Percentiles rank a stretch among this genome's conserved stretches.
These are phyloP conservation scores for Zoysia japonica DNA, from an alignment of 176 grass and related monocot genomes.

Conservation along the genomic window DNA sequence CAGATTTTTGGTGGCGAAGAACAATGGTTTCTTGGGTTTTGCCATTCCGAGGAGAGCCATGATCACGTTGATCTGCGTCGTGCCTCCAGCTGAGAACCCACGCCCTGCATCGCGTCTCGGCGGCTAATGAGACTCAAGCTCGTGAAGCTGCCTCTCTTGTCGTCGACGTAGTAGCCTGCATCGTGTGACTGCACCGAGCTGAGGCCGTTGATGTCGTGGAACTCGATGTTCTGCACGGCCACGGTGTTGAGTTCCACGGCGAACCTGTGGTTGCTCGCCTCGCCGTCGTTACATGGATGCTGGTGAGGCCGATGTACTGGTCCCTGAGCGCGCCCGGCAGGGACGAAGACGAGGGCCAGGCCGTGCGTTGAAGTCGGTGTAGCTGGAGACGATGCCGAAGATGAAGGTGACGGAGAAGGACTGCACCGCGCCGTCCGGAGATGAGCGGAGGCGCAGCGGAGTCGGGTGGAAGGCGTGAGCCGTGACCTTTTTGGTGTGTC, in stretches of 20 bases:
- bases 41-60: background rate
- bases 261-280: background rate
- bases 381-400: too few species aligned
- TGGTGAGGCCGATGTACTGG: background rate
- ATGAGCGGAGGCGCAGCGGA: too few species aligned
- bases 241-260: background rate
- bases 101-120: background rate
- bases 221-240: background rate
- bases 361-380: too few species aligned
- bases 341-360: too few species aligned
- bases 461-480: too few species aligned
- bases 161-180: background rate
- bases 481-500: too few species aligned
- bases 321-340: background rate
- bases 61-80: background rate
- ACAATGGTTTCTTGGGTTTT: background rate
- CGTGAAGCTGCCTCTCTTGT: background rate
- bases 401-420: too few species aligned
- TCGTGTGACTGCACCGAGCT: background rate
- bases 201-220: background rate
- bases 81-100: background rate
- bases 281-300: background rate
- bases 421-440: too few species aligned
- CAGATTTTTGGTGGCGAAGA: background rate
- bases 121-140: background rate